Percentiles rank a stretch among this genome's conserved stretches.
Conservation (phyloP, 768 basidiomycete genomes). For the Suillus variegatus region DNA sequence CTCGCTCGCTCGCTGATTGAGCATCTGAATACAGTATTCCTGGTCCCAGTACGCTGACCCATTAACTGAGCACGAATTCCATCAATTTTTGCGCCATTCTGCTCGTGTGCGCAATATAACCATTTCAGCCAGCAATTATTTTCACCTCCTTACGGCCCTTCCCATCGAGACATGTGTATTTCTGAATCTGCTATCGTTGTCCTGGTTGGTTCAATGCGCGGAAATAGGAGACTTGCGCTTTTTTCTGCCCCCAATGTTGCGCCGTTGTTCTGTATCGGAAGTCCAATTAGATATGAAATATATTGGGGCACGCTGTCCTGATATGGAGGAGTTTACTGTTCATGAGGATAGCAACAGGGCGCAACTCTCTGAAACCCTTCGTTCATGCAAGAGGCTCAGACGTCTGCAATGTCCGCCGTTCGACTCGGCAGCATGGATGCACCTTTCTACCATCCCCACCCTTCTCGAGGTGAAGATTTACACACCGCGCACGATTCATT, state of each 20-base stretch:
- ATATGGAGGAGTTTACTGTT: no score
- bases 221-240: background rate
- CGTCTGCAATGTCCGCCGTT: background rate
- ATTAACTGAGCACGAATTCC: background rate
- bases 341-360: no score
- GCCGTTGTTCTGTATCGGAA: background rate
- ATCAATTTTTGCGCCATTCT: slow-evolving; percentile 1
- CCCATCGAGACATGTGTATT: background rate
- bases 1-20: background rate
- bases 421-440: background rate
- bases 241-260: background rate
- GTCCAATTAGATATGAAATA: no score
- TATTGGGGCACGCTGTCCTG: no score
- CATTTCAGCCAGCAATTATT: background rate
- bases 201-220: background rate
- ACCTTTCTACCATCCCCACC: background rate
- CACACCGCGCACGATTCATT: background rate
- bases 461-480: background rate
- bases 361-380: no score
- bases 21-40: background rate
- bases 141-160: background rate
- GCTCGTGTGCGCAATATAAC: background rate
- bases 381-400: background rate
- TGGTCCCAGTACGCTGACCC: background rate
- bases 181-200: background rate